Conservation (phyloP, 352 stramenopile species). For the Globisporangium sylvaticum region DNA sequence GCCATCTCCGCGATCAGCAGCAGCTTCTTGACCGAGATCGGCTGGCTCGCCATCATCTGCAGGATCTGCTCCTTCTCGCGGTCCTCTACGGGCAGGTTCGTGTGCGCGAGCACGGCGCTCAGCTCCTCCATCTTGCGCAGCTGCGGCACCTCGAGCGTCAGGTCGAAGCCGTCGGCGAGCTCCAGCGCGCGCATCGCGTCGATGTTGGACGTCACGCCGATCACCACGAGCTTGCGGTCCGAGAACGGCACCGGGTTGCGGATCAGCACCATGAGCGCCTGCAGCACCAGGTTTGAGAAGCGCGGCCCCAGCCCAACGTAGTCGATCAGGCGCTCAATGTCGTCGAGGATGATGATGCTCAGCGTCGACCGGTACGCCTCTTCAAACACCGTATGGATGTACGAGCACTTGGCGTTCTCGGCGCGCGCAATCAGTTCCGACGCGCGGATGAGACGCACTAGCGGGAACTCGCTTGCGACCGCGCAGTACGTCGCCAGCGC, state of each 20-base stretch:
- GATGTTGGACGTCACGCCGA: conserved; percentile 93
- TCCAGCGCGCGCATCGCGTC: conserved; percentile 92
- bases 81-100: conserved; percentile 71
- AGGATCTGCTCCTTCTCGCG: conserved; percentile 66
- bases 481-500: conserved; percentile 96
- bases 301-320: conserved; percentile 94
- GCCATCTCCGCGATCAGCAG: conserved; percentile 97
- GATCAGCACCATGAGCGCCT: conserved; percentile 97
- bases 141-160: conserved; percentile 91
- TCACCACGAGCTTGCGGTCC: conserved; percentile 94
- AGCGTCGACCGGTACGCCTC: conserved; percentile 98
- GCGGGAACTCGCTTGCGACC: conserved; percentile 95
- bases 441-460: conserved; percentile 97
- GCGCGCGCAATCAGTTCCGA: conserved; percentile 96
- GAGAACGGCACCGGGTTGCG: conserved; percentile 94
- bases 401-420: conserved; percentile 92
- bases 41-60: conserved; percentile 77
- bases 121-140: conserved; percentile 89
- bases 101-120: conserved; percentile 78
- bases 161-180: conserved; percentile 92
- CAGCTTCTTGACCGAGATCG: conserved; percentile 98
- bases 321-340: conserved; percentile 99
- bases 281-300: conserved; percentile 98
- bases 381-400: conserved; percentile 94
- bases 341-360: conserved; percentile 99